A percentile compares a stretch with the other conserved stretches of the same genome.
Conservation (phyloP, 441 rosid species). For the Gossypium davidsonii region DNA sequence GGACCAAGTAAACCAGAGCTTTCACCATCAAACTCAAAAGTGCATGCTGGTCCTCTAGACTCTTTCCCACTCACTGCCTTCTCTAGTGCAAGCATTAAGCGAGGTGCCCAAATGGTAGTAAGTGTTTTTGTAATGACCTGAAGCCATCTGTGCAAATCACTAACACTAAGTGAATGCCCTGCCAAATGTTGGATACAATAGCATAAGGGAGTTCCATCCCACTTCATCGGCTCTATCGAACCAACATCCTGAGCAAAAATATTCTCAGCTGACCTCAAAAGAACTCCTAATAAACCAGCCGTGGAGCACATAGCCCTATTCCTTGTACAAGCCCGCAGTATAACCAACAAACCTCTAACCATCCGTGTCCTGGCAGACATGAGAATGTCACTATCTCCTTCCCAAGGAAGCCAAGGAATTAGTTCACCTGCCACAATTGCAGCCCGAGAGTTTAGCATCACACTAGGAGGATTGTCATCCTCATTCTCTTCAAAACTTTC, state of each 20-base stretch:
- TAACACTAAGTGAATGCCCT: constrained; percentile 82
- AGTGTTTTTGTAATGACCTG: constrained; percentile 59
- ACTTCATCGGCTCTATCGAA: constrained; percentile 37
- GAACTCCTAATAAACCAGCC: constrained; percentile 87
- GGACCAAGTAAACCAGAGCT: constrained; percentile 99
- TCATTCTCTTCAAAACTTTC: constrained; percentile 98
- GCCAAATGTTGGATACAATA: constrained; percentile 82
- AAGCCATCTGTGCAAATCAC: constrained; percentile 80
- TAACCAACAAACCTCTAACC: constrained; percentile 91
- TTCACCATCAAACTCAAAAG: constrained; percentile 99
- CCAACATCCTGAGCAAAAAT: constrained; percentile 62
- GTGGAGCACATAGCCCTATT: constrained; percentile 96
- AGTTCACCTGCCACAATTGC: constrained; percentile 95
- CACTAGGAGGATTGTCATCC: constrained; percentile 96
- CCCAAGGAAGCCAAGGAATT: constrained; percentile 82
- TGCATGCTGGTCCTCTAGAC: constrained; percentile 85
- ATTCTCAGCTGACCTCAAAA: constrained; percentile 79
- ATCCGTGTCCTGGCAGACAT: constrained; percentile 96
- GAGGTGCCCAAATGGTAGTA: constrained; percentile 61
- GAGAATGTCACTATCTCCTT: constrained; percentile 53
- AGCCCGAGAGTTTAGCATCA: constrained; percentile 96
- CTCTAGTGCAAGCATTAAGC: constrained; percentile 76
- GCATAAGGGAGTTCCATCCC: constrained; percentile 79
- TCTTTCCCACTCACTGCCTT: constrained; percentile 93
- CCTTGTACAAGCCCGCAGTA: constrained; percentile 92